Base-by-base conservation (phyloP, 2,329 filamentous ascomycete genomes). In the Ophioceras dolichostomum region DNA sequence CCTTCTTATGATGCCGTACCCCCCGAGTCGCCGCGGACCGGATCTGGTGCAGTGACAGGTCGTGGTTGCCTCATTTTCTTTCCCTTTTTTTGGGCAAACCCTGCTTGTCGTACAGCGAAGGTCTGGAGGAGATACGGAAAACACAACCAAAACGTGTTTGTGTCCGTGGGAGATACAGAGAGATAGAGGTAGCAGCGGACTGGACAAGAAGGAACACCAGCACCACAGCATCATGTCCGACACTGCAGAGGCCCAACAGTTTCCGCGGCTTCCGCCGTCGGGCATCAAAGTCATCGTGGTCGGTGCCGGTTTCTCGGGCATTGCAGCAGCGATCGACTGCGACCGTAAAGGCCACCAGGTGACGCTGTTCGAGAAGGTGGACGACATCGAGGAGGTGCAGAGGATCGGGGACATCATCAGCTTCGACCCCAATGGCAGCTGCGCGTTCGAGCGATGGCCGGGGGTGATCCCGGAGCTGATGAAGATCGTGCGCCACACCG, bases 321-420 rank as follows among this genome's bases (percentile, higher is more conserved):
- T 76, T 12, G 67, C 71, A 13, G 69, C 71, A 10, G 72, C 71
- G 28, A 74, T 77, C 41, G 70, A 76, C 49, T 73, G 70, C 48
- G 59, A 65, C 33, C 63, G 67, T 31, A 70, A 75, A 47, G 72
- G 72, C 6, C 70, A 73, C 47, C 52, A 54, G 3, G 67, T 49
- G 44, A 54, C 49, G 28, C 54, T 64, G 16, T 53, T 66, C 18
- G 67, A 70, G 43, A 65, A 63, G 22, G 60, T 37, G 16, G 20
- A 26, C 17, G 39, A 44, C 34, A 40, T 66, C 40, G 54, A 58
- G 1, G 57, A 58, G 43, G 56, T 63, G 37, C 61, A 61, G 43
- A 50, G 57, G 8, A 53, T 66, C 3, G 64, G 64, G 7, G 63
- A 67, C 44, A 65, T 68, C 39, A 65, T 68, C 42, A 67, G 62